Conservation (phyloP, 345 rosid genomes). For the Angophora floribunda region DNA sequence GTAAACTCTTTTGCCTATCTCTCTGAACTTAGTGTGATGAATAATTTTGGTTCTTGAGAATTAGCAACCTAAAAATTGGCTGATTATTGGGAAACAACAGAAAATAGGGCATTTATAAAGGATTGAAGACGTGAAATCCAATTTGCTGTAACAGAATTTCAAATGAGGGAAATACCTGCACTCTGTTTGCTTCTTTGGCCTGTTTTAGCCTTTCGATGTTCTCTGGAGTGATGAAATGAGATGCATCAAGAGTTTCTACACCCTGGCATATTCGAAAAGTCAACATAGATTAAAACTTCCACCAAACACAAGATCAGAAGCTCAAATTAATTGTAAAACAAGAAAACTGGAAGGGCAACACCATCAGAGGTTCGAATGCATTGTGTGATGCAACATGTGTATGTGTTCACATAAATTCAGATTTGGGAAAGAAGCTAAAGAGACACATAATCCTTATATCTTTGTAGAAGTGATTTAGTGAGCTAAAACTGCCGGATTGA, state of each 20-base stretch:
- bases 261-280: conserved; percentile 33
- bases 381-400: background rate
- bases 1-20: background rate
- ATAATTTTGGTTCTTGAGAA: background rate
- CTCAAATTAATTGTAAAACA: background rate
- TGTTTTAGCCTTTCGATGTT: conserved; percentile 72
- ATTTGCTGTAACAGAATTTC: background rate
- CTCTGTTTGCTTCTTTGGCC: conserved; percentile 61
- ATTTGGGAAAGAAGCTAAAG: background rate
- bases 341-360: background rate
- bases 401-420: background rate
- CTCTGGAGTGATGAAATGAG: conserved; percentile 66
- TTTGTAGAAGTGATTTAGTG: background rate
- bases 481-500: background rate
- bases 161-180: background rate
- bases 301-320: background rate
- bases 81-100: background rate
- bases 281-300: background rate
- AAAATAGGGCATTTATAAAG: background rate
- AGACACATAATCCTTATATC: background rate
- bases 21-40: background rate
- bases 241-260: conserved; percentile 57
- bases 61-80: background rate
- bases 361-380: background rate
- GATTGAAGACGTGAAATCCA: background rate